phyloP scores from a whole-genome alignment of 352 stramenopile species.

The Phytopythium montanum region DNA sequence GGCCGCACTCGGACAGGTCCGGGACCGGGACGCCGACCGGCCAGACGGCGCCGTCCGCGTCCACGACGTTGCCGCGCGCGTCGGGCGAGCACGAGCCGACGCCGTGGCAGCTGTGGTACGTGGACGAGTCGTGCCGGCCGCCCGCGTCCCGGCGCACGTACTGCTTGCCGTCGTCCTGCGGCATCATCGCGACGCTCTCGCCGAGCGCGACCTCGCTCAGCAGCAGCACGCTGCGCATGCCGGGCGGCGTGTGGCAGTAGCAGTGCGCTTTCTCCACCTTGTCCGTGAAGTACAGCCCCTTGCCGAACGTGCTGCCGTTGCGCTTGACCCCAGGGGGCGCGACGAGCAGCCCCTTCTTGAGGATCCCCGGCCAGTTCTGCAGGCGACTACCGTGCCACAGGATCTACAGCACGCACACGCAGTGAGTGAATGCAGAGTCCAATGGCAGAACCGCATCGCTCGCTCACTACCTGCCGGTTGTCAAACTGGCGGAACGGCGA shows the following conservation, averaged over 20 bases:
- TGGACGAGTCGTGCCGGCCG: slow-evolving; percentile 4
- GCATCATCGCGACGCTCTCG: slow-evolving; percentile 20
- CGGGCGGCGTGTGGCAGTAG: slow-evolving; percentile 25
- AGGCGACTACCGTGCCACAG: slow-evolving; percentile 69
- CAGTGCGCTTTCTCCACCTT: slow-evolving; percentile 43
- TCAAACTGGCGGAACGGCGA: slow-evolving; percentile 16
- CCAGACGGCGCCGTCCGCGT: slow-evolving; percentile 34
- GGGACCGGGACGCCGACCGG: slow-evolving; percentile 30
- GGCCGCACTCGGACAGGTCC: slow-evolving; percentile 18
- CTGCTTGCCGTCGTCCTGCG: slow-evolving; percentile 15
- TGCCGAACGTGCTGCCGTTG: slow-evolving; percentile 54
- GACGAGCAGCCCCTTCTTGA: slow-evolving; percentile 60
- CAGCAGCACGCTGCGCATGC: slow-evolving; percentile 26
- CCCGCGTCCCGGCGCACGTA: slow-evolving; percentile 12
- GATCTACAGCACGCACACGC: slow-evolving; percentile 15
- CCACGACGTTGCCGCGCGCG: slow-evolving; percentile 25
- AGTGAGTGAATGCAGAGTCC: no score
- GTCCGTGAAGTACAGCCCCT: slow-evolving; percentile 75
- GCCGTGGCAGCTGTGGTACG: slow-evolving; percentile 42
- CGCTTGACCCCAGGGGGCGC: slow-evolving; percentile 42
- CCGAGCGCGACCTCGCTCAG: slow-evolving; percentile 48
- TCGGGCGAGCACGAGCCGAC: slow-evolving; percentile 33
- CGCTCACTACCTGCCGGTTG: slow-evolving; percentile 18
- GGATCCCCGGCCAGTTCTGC: slow-evolving; percentile 64
- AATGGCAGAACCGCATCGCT: not conserved